phyloP scores from a whole-genome alignment of 495 filamentous ascomycete species.

The Xylaria palmicola region DNA sequence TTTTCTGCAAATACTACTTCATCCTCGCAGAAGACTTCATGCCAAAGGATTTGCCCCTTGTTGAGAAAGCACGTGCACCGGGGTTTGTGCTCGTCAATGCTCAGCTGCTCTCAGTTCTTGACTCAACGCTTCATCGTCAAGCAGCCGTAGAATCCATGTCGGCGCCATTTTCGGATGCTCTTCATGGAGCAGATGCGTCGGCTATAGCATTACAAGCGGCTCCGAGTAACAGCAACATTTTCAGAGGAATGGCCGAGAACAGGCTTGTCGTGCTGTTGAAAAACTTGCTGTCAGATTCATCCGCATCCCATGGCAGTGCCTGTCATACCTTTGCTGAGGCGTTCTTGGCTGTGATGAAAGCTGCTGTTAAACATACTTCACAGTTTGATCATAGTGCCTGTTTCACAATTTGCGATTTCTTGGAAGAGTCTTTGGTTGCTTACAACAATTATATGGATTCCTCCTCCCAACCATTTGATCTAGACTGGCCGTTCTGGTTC shows the following conservation, averaged over 20 bases:
- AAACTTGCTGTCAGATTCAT: conserved; percentile 68
- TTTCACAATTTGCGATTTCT: conserved; percentile 87
- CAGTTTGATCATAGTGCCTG: conserved; percentile 86
- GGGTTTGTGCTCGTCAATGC: conserved; percentile 82
- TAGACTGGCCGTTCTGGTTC: conserved; percentile 91
- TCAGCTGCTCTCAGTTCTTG: conserved; percentile 78
- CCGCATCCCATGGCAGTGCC: conserved; percentile 37
- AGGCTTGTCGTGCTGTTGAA: conserved; percentile 82
- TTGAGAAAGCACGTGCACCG: conserved; percentile 69
- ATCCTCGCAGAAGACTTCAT: conserved; percentile 80
- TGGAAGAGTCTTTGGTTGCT: conserved; percentile 68
- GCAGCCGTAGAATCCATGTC: conserved; percentile 51
- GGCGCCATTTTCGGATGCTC: conserved; percentile 72
- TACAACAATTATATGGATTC: conserved; percentile 34
- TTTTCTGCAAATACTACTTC: conserved; percentile 91
- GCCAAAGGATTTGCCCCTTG: conserved; percentile 56
- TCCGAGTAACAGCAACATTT: conserved; percentile 57
- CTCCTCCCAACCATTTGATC: conserved; percentile 35
- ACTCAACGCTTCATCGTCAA: conserved; percentile 80
- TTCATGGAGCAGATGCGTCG: conserved; percentile 69
- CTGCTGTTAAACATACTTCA: conserved; percentile 71
- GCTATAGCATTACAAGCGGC: conserved; percentile 66
- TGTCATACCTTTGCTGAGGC: conserved; percentile 75
- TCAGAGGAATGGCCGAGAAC: conserved; percentile 88
- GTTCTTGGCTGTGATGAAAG: conserved; percentile 72